phyloP scores from a whole-genome alignment of 169 alveolate genomes.

The Plasmodium inui region DNA sequence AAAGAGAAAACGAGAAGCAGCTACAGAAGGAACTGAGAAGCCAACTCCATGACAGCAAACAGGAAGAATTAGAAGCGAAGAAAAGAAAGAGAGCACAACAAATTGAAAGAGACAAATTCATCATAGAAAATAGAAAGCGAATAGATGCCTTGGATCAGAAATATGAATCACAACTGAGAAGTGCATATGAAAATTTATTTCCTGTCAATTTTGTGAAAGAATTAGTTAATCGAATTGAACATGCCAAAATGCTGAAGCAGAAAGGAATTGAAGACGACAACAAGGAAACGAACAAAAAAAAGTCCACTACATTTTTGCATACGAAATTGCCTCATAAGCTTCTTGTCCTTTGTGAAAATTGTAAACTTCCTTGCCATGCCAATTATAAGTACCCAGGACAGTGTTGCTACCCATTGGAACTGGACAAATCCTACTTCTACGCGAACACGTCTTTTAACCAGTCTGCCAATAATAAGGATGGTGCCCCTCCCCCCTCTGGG shows the following conservation, averaged over 20 bases:
- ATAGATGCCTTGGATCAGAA: slow-evolving; percentile 77
- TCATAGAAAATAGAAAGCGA: slow-evolving; percentile 73
- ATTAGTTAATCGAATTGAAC: slow-evolving; percentile 78
- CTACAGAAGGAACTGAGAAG: slow-evolving; percentile 88
- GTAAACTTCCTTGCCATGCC: slow-evolving; percentile 85
- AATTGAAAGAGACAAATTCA: slow-evolving; percentile 71
- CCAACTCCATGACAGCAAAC: slow-evolving; percentile 81
- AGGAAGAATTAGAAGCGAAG: slow-evolving; percentile 80
- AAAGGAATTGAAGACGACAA: slow-evolving; percentile 79
- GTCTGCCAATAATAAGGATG: slow-evolving; percentile 37
- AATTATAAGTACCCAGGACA: slow-evolving; percentile 80
- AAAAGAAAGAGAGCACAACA: slow-evolving; percentile 73
- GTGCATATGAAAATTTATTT: slow-evolving; percentile 80
- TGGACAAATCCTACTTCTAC: slow-evolving; percentile 77
- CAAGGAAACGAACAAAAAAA: slow-evolving; percentile 75
- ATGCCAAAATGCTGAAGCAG: slow-evolving; percentile 57
- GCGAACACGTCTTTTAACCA: slow-evolving; percentile 60
- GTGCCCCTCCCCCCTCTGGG: background rate
- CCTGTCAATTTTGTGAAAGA: slow-evolving; percentile 84
- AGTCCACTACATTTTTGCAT: slow-evolving; percentile 80
- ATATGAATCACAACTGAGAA: slow-evolving; percentile 77
- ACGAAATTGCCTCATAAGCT: slow-evolving; percentile 79
- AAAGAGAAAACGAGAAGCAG: slow-evolving; percentile 83
- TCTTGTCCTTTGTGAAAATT: slow-evolving; percentile 83
- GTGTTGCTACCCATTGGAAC: slow-evolving; percentile 83